Evolutionary conservation across 495 filamentous ascomycete species (phyloP), one percentile per base, ranked within the genome.

Genomic region (Echria macrotheca): DNA sequence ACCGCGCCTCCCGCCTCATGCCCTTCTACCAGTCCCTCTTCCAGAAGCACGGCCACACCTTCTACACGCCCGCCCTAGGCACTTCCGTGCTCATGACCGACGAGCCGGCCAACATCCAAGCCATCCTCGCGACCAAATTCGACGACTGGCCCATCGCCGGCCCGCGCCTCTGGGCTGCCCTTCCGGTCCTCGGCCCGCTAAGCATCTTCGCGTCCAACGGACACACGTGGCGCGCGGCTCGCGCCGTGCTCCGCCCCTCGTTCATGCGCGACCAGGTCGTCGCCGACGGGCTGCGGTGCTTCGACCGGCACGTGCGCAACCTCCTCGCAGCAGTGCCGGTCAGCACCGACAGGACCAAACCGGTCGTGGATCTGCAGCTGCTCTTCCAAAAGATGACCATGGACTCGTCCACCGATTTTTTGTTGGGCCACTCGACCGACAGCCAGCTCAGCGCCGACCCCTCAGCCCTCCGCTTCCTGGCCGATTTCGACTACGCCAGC

Each of bases 61-160:
- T 63, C 52, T 55, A 55, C 25, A 54, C 49, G 39, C 46, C 55
- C 11, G n/a, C 54, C 0, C 60, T 73, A 3, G 56, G 62, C 24
- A 31, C 15, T 2, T 54, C 55, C 35, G 26, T 55, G 1, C 54
- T 84, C 29, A 61, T 71, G 15, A 91, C 88, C 1, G 71, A 69
- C 38, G 87, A 94, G 17, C 81, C 81, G 0, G 80, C 87, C 49
- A 93, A 91, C 61, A 63, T 94, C 52, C 82, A 89, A 52, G 71
- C 84, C 0, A 67, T 91, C 3, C 73, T 93, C 2, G 75, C 78
- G 0, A 80, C 75, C 0, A 77, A 82, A 22, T 89, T 94, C 59
- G 73, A 82, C 19, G 84, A 84, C 50, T 75, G 67, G 66, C 55
- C 50, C 29, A 49, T 74, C 17, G 69, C 53, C 3, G 56, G 52